Conservation (phyloP, 345 rosid species). For the Melastoma malabathricum region DNA sequence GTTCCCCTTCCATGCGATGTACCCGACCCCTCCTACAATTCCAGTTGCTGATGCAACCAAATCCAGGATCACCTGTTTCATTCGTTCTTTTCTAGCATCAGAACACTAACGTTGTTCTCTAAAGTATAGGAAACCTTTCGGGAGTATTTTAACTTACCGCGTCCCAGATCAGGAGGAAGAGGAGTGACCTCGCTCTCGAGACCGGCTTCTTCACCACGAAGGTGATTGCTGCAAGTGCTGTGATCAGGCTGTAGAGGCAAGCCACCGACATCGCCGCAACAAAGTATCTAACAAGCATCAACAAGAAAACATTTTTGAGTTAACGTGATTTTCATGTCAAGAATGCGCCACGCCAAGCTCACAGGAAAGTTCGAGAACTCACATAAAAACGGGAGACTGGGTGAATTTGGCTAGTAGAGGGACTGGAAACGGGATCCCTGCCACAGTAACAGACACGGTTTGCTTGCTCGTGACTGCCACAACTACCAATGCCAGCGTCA, state of each 20-base stretch:
- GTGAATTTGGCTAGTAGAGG: slow-evolving; percentile 17
- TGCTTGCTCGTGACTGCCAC: slow-evolving; percentile 23
- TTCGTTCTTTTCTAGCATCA: not conserved
- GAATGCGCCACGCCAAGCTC: not conserved
- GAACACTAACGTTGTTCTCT: no score
- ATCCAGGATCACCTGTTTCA: slow-evolving; percentile 52
- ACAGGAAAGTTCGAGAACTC: not conserved
- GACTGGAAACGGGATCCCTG: not conserved
- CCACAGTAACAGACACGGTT: slow-evolving; percentile 4
- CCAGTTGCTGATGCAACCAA: slow-evolving; percentile 71
- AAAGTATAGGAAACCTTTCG: not conserved
- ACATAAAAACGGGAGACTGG: slow-evolving; percentile 29
- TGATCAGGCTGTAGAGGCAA: slow-evolving; percentile 23
- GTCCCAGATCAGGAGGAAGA: slow-evolving; percentile 17
- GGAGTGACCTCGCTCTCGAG: slow-evolving; percentile 9
- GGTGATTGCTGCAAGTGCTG: slow-evolving; percentile 20
- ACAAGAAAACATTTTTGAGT: not conserved
- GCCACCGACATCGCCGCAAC: slow-evolving; percentile 19
- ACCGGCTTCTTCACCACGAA: slow-evolving; percentile 16
- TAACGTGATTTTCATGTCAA: not conserved
- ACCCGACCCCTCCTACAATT: slow-evolving; percentile 56
- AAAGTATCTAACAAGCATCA: slow-evolving; percentile 18
- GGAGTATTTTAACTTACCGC: slow-evolving; percentile 11
- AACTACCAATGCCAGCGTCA: slow-evolving; percentile 12
- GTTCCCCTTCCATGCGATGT: slow-evolving; percentile 61